Evolutionary conservation across 2,329 filamentous ascomycete species (phyloP), one percentile per base, ranked within the genome.

Genomic region (Cladorrhinum sp.): DNA sequence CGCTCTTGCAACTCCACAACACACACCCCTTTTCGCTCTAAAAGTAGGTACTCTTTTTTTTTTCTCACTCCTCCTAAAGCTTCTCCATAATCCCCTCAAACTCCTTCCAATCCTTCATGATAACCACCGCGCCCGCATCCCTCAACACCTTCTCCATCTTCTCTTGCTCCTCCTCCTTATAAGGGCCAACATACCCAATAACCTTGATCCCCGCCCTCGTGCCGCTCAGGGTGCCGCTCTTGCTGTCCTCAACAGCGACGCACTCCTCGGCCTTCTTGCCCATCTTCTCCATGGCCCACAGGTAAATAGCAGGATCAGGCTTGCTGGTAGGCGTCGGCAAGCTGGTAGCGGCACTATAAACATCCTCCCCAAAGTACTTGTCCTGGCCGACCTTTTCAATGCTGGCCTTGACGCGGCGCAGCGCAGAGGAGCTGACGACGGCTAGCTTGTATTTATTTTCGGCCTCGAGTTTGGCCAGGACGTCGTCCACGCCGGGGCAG

Each of bases 251-350:
- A 62, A 96, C 85, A 23, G 92, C 90, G 30, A 96, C 82, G 66
- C 84, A 87, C 80, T 96, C 88, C 52, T 79, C 79, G 1, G 91
- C 79, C 69, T 82, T 84, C 76, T 89, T 89, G 64, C 88, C 88
- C 56, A 96, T 82, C 72, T 85, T 78, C 76, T 92, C 78, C 72
- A 92, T 84, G 21, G 92, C 90, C 74, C 88, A 83, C 65, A 92
- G 77, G 79, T 96, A 96, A 76, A 96, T 89, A 67, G 91, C 90
- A 18, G 93, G 92, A 76, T 96, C 90, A 16, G 92, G 92, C 84
- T 96, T 96, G 75, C 86, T 90, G 59, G 91, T 93, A n/a, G 92
- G 92, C 71, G 80, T 85, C 60, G 84, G 79, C 68, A 96, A 83
- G 61, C 87, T 91, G 30, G 87, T 91, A 60, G 91, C 91, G 59